phyloP scores from a whole-genome alignment of 2,329 filamentous ascomycete genomes.

The Phaeosphaeria sp. region DNA sequence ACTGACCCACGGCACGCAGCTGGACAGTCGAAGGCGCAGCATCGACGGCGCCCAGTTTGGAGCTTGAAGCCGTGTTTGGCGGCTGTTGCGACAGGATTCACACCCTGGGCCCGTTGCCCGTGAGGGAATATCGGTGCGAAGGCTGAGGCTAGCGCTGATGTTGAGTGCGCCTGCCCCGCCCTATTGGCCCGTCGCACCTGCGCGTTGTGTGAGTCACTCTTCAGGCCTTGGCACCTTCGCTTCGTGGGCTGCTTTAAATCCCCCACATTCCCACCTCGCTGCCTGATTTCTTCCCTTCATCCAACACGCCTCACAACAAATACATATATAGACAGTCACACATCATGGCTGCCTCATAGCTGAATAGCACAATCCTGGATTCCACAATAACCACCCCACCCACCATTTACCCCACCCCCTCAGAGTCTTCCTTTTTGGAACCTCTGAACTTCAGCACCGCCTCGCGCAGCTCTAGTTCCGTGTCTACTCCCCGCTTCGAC shows the following conservation, averaged over 20 bases:
- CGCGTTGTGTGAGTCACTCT: conserved; percentile 28
- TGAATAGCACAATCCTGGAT: conserved; percentile 42
- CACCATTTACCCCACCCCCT: conserved; percentile 36
- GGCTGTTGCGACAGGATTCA: background rate
- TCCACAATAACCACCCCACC: conserved; percentile 25
- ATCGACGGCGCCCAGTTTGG: background rate
- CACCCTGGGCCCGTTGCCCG: background rate
- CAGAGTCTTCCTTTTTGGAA: conserved; percentile 52
- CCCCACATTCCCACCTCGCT: conserved; percentile 32
- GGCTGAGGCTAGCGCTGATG: conserved; percentile 23
- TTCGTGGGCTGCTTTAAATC: conserved; percentile 29
- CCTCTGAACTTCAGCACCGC: conserved; percentile 71
- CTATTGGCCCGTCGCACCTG: conserved; percentile 23
- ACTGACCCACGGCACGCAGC: background rate
- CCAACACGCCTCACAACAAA: conserved; percentile 26
- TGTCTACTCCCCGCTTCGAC: conserved; percentile 67
- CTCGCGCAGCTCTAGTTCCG: conserved; percentile 64
- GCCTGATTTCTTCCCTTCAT: conserved; percentile 37
- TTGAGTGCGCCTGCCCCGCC: conserved; percentile 1
- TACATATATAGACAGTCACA: conserved; percentile 39
- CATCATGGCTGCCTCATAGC: conserved; percentile 49
- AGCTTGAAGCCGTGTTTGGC: background rate
- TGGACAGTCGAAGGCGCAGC: background rate
- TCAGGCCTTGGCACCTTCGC: conserved; percentile 21
- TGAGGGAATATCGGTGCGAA: conserved; percentile 3